Percentiles rank a stretch among this genome's conserved stretches.
Conservation (phyloP, 139 green algal genomes). For the Chlorella vulgaris region DNA sequence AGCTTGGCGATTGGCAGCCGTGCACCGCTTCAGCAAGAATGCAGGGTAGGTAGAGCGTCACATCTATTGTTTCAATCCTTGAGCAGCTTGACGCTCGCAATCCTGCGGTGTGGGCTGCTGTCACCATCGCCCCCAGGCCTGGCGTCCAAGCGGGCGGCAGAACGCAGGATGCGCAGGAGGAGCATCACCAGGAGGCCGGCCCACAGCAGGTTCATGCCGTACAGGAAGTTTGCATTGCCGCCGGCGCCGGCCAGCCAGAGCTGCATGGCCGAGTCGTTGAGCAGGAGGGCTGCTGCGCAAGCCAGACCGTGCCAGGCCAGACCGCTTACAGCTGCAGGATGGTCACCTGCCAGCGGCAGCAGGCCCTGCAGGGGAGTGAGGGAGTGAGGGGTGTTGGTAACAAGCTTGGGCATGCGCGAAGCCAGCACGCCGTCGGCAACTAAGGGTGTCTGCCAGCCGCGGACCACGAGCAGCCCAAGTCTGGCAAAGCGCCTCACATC, state of each 20-base stretch:
- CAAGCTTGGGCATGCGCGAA: no score
- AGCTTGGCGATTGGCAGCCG: no score
- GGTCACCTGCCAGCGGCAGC: not conserved
- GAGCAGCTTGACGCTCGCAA: no score
- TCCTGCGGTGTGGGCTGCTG: not conserved
- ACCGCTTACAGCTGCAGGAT: not conserved
- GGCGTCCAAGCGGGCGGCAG: not conserved
- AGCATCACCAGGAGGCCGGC: conserved; percentile 8
- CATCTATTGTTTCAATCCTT: no score
- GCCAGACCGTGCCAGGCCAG: conserved; percentile 7
- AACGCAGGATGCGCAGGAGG: conserved; percentile 32
- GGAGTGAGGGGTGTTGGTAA: not conserved
- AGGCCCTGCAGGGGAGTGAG: not conserved
- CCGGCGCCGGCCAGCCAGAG: conserved; percentile 30
- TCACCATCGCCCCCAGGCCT: not conserved
- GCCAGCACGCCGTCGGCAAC: no score
- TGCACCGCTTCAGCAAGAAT: no score
- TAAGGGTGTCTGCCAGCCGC: no score
- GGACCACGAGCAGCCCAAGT: no score
- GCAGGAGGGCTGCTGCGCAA: not conserved
- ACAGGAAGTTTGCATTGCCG: conserved; percentile 46
- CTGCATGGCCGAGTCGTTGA: not conserved
- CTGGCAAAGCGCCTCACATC: no score
- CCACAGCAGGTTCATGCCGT: conserved; percentile 40
- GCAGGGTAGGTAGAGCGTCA: no score